These are phyloP conservation scores for Periglandula ipomoeae DNA, from an alignment of 2,329 filamentous ascomycete genomes.

Conservation along the genomic window DNA sequence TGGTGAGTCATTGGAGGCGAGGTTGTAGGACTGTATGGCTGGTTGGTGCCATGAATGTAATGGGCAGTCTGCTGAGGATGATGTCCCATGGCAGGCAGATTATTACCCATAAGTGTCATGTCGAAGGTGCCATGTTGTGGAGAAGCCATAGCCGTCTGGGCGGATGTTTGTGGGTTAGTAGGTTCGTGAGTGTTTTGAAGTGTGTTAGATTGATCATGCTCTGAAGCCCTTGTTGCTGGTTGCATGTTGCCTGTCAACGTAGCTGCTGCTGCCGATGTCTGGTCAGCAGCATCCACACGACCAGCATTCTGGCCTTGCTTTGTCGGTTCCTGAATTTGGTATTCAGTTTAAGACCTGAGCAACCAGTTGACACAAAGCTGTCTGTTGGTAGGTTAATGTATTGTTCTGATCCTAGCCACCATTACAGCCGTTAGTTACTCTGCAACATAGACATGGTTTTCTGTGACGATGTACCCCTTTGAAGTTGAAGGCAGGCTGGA, in stretches of 20 bases:
- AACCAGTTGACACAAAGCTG: too few relatives aligned
- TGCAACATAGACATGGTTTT: too few relatives aligned
- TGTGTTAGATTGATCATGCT: neutral
- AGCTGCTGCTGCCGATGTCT: neutral
- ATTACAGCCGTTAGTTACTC: too few relatives aligned
- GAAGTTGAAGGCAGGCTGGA: too few relatives aligned
- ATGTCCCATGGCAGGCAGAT: conserved; percentile 33
- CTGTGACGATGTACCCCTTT: too few relatives aligned
- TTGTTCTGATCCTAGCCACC: neutral
- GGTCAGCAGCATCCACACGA: neutral
- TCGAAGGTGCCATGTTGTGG: conserved; percentile 31
- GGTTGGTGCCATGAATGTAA: conserved; percentile 23
- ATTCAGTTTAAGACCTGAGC: neutral
- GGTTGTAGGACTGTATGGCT: conserved; percentile 24
- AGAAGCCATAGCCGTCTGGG: conserved; percentile 33
- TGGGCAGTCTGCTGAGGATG: conserved; percentile 21
- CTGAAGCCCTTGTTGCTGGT: neutral
- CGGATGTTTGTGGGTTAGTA: neutral
- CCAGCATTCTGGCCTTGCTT: neutral
- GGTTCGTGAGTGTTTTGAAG: neutral
- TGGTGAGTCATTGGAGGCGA: conserved; percentile 30
- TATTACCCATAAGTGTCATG: conserved; percentile 35
- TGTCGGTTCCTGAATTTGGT: conserved; percentile 1
- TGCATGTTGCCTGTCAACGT: neutral
- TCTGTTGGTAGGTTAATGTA: too few relatives aligned